A percentile compares a stretch with the other conserved stretches of the same genome.
phyloP scores from a whole-genome alignment of 1,284 basidiomycete species.

The Pholiota adiposa region DNA sequence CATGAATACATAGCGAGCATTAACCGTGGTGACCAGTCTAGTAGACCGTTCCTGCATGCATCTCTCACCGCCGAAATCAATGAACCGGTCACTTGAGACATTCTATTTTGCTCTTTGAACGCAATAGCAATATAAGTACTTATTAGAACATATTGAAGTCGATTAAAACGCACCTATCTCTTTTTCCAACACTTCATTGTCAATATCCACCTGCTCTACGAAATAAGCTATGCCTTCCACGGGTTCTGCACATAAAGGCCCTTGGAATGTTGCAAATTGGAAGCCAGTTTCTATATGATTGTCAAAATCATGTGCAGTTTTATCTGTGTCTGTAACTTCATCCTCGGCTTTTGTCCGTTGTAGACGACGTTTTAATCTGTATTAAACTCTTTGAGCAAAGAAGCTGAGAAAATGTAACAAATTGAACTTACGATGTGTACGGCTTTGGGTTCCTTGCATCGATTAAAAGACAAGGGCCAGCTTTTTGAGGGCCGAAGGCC shows the following conservation, averaged over 20 bases:
- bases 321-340: conserved; percentile 34
- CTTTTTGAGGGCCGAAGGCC: conserved; percentile 90
- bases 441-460: conserved; percentile 59
- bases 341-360: conserved; percentile 44
- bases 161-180: conserved; percentile 70
- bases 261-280: conserved; percentile 92
- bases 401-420: conserved; percentile 4
- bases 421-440: conserved; percentile 54
- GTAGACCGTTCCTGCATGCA: conserved; percentile 83
- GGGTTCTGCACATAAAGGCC: conserved; percentile 95
- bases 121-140: too few relatives aligned
- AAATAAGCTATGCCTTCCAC: conserved; percentile 94
- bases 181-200: conserved; percentile 61
- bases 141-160: too few relatives aligned
- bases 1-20: conserved; percentile 99
- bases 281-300: conserved; percentile 91
- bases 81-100: conserved; percentile 85
- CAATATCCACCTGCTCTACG: conserved; percentile 77
- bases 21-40: conserved; percentile 98
- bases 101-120: conserved; percentile 59
- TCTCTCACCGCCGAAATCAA: conserved; percentile 91
- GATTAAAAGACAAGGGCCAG: conserved; percentile 88
- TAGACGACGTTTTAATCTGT: conserved; percentile 54
- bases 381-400: conserved; percentile 16
- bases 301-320: conserved; percentile 66